Percentiles rank a stretch among this genome's conserved stretches.
These are phyloP conservation scores for Apium graveolens DNA, from an alignment of 129 eudicot genomes.

Conservation along the genomic window DNA sequence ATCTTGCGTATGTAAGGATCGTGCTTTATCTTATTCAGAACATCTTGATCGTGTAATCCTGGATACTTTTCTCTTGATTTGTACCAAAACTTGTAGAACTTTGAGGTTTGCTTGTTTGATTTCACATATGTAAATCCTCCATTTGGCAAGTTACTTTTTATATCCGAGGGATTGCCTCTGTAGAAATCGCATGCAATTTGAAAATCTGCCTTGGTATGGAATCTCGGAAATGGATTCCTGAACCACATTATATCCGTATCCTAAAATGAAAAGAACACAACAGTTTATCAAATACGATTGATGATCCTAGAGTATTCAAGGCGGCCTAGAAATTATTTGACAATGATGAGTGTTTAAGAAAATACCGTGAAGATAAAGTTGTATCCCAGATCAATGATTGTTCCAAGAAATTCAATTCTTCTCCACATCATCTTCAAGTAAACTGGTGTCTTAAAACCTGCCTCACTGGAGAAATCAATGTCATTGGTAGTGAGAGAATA, in stretches of 20 bases:
- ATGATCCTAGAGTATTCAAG: not conserved
- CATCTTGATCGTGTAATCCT: constrained; percentile 57
- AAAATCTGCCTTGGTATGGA: constrained; percentile 47
- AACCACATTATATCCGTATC: constrained; percentile 88
- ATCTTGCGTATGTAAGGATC: constrained; percentile 28
- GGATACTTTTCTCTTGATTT: constrained; percentile 39
- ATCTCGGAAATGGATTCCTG: constrained; percentile 60
- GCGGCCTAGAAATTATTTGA: not conserved
- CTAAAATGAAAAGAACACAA: constrained; percentile 16
- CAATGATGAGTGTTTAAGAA: not conserved
- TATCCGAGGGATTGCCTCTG: constrained; percentile 31
- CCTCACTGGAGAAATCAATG: constrained; percentile 3
- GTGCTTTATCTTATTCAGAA: constrained; percentile 43
- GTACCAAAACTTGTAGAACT: constrained; percentile 58
- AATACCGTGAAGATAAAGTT: constrained; percentile 37
- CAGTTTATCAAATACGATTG: not conserved
- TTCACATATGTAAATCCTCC: constrained; percentile 58
- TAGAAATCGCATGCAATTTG: constrained; percentile 65
- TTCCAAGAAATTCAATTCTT: constrained; percentile 6
- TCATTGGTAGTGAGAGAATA: not conserved
- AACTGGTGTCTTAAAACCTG: constrained; percentile 16
- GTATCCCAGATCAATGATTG: constrained; percentile 32
- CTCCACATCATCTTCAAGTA: constrained; percentile 43
- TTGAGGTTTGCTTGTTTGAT: constrained; percentile 38
- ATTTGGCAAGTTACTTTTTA: constrained; percentile 41